phyloP scores from a whole-genome alignment of 1,139 yeast genomes.

The Candida glucosophila region DNA sequence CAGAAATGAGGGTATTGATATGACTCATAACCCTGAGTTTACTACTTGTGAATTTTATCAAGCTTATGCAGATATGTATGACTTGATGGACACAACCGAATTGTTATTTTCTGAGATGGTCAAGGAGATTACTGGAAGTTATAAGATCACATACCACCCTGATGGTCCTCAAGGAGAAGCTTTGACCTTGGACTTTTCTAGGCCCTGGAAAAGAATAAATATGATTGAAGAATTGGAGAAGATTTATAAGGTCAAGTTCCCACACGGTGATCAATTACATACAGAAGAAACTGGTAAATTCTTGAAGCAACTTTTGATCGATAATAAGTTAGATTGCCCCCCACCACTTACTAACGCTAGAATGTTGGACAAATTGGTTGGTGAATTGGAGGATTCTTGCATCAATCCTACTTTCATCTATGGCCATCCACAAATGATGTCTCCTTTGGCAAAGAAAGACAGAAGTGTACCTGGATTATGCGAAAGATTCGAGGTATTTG shows the following conservation, averaged over 20 bases:
- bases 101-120: slow-evolving; percentile 94
- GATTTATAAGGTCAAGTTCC: slow-evolving; percentile 80
- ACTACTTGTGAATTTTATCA: slow-evolving; percentile 96
- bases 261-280: slow-evolving; percentile 91
- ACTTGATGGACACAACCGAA: slow-evolving; percentile 96
- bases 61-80: slow-evolving; percentile 90
- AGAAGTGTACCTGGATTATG: slow-evolving; percentile 89
- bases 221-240: slow-evolving; percentile 96
- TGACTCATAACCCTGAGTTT: slow-evolving; percentile 97
- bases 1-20: slow-evolving; percentile 97
- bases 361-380: slow-evolving; percentile 96
- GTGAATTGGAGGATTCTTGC: slow-evolving; percentile 86
- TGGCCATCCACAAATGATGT: slow-evolving; percentile 99
- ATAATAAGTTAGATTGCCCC: slow-evolving; percentile 81
- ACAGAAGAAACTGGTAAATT: slow-evolving; percentile 90
- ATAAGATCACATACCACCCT: slow-evolving; percentile 82
- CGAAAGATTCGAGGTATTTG: slow-evolving; percentile 97
- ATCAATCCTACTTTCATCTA: slow-evolving; percentile 96
- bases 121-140: slow-evolving; percentile 85
- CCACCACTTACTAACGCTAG: slow-evolving; percentile 98
- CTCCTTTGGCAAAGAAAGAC: slow-evolving; percentile 96
- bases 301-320: slow-evolving; percentile 70
- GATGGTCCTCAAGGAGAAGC: slow-evolving; percentile 80
- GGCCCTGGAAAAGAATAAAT: slow-evolving; percentile 98
- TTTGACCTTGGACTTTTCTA: slow-evolving; percentile 73